A percentile compares a stretch with the other conserved stretches of the same genome.
Evolutionary conservation across 306 rosid species (phyloP).

Genomic region (Vigna hirtella): DNA sequence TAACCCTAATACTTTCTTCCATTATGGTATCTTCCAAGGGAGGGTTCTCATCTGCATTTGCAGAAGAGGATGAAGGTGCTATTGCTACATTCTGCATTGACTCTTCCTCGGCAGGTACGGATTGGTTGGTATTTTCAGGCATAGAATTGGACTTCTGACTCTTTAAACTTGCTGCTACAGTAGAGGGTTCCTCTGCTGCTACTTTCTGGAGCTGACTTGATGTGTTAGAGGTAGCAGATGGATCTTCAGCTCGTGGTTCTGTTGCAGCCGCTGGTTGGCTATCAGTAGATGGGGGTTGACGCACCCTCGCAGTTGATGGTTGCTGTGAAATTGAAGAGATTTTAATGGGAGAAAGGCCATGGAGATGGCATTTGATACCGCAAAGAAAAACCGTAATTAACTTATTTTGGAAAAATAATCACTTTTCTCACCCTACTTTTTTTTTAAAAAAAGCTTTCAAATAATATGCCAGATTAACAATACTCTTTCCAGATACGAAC

Average conservation of each 20-base stretch:
- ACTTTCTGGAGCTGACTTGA: constrained; percentile 58
- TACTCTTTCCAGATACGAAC: not conserved
- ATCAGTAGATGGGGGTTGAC: constrained; percentile 51
- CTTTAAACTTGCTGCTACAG: constrained; percentile 42
- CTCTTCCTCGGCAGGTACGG: constrained; percentile 48
- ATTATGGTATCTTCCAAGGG: constrained; percentile 48
- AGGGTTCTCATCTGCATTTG: constrained; percentile 47
- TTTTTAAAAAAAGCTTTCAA: not conserved
- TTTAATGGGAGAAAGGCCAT: constrained; percentile 1
- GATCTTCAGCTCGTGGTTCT: constrained; percentile 50
- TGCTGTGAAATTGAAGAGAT: constrained; percentile 51
- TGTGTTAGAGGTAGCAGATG: constrained; percentile 54
- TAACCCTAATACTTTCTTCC: constrained; percentile 50
- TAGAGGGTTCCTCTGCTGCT: constrained; percentile 56
- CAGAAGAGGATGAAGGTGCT: constrained; percentile 39
- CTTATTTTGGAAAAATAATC: not conserved
- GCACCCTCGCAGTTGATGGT: constrained; percentile 54
- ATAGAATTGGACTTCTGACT: constrained; percentile 49
- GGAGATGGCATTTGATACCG: constrained; percentile 29
- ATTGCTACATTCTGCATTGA: constrained; percentile 50
- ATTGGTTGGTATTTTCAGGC: constrained; percentile 45
- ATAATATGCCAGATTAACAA: not conserved
- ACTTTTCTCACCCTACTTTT: not conserved
- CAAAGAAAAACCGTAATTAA: constrained; percentile 15
- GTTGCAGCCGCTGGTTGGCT: constrained; percentile 47